A percentile compares a stretch with the other conserved stretches of the same genome.
Evolutionary conservation across 2,329 filamentous ascomycete species (phyloP).

Genomic region (Hypoxylon sp.): DNA sequence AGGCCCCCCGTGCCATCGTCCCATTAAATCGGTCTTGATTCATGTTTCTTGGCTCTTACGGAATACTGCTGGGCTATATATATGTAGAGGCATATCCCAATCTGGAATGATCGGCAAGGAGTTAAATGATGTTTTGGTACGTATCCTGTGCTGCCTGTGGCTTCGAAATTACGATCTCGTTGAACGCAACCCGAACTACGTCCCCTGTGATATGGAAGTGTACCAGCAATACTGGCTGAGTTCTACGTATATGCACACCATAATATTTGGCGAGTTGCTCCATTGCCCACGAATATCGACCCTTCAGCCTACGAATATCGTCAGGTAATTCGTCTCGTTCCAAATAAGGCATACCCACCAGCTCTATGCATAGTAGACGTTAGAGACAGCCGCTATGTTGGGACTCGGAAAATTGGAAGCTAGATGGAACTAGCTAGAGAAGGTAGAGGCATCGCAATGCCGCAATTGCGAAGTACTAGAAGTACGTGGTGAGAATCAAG

Average conservation of each 20-base stretch:
- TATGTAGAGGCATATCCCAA: conserved; percentile 18
- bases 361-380: conserved; percentile 30
- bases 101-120: not conserved
- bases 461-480: conserved; percentile 25
- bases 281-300: conserved; percentile 33
- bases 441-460: conserved; percentile 23
- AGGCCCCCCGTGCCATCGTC: conserved; percentile 32
- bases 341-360: conserved; percentile 26
- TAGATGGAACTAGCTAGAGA: conserved; percentile 33
- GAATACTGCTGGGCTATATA: conserved; percentile 19
- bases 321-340: not conserved
- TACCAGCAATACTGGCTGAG: not conserved
- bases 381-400: conserved; percentile 31
- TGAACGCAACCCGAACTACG: conserved; percentile 33
- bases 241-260: conserved; percentile 8
- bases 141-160: conserved; percentile 23
- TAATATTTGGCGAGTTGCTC: conserved; percentile 30
- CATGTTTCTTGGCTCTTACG: conserved; percentile 34
- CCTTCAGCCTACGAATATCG: conserved; percentile 14
- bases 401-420: conserved; percentile 34
- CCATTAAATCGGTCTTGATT: conserved; percentile 38
- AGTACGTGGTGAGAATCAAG: not conserved
- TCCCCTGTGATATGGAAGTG: conserved; percentile 12
- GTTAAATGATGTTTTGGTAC: not conserved
- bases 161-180: conserved; percentile 27